Base-by-base conservation (phyloP, 129 eudicot species). In the Chrysanthemum makinoi region DNA sequence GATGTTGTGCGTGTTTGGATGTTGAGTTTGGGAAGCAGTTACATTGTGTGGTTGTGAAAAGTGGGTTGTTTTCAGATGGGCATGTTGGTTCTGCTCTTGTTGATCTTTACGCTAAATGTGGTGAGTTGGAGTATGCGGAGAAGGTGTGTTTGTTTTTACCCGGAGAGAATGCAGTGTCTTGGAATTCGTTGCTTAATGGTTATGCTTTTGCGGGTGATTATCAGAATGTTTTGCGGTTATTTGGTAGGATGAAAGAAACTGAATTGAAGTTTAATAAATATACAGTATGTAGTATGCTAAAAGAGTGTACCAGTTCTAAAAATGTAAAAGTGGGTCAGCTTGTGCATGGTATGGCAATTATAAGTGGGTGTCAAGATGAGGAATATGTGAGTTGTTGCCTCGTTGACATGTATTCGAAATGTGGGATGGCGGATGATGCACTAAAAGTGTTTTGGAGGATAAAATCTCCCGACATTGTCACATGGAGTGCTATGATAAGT, bases 371-470 rank as follows among this genome's bases (percentile, higher is more conserved):
- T 61, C 72, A 72, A 77, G 35, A 67, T 72, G 82, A 81, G 58
- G 79, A 76, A 53, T 81, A 51, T 67, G 75, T 81, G 10, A 72
- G 57, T 62, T 81, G 82, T 62, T 76, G 76, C 52, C 85, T 81
- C 24, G 76, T 81, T 39, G 82, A 81, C 51, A 77, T 81, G 85
- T 81, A 81, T 62, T 81, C 85, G 15, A 81, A 81, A 74, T 81
- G 82, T 66, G 82, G 72, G 51, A 28, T 19, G 6, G 68, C 72
- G 55, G 62, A 77, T 72, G 82, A 81, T 33, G 85, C 85, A 4
- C 17, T 81, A 33, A 81, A 77, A 62, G 82, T 72, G 49, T 81
- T 81, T 62, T 46, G 44, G 62, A 68, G 65, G 57, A 61, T 81
- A 72, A 72, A 81, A 66, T 59, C 65, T 46, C 82, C 85, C 5